Evolutionary conservation across 768 basidiomycete genomes (phyloP), one percentile per base, ranked within the genome.

Genomic region (Leccinum pellstonianum): DNA sequence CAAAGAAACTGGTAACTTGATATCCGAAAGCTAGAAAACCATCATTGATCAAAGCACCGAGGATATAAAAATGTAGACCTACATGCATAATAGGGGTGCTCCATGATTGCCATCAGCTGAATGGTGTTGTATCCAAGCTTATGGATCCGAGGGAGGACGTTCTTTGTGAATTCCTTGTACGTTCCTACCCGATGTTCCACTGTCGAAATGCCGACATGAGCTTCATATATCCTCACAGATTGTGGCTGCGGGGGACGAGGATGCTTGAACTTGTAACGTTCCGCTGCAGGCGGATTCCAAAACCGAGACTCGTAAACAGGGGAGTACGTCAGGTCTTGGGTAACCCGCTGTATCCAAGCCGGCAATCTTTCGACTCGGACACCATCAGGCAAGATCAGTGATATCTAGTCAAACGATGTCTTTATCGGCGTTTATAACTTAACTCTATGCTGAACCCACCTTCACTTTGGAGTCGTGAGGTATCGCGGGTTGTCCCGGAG

Each of bases 1-100:
- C 94, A 69, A 99, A 99, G 81, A 98, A 98, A 70, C 84, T 95
- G 31, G 95, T 98, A 12, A 99, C 87, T 76, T 98, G 97, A 75
- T 99, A 99, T 14, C 97, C 97, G 70, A 99, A 99, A 1, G 96
- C 94, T 96, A 66, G 25, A 56, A 53, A 58, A 33, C 10, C 17
- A 50, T 51, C 29, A 37, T 55, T 38, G 43, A 37, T 46, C 31
- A n/a, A 50, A 52, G 14, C 48, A 23, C 54, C 7, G n/a, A 23
- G 21, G 21, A 57, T 19, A 43, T 17, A 23, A 33, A 53, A 52
- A 37, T 7, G 48, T 58, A 17, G 41, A 76, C 90, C 67, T 66
- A 95, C 94, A 98, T 62, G 95, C 95, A 75, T 98, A 98, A 73
- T 98, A 98, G 3, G 95, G 91, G 70, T 98, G 95, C 72, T 97